Conservation (phyloP, 441 rosid species). For the Populus hybrid region DNA sequence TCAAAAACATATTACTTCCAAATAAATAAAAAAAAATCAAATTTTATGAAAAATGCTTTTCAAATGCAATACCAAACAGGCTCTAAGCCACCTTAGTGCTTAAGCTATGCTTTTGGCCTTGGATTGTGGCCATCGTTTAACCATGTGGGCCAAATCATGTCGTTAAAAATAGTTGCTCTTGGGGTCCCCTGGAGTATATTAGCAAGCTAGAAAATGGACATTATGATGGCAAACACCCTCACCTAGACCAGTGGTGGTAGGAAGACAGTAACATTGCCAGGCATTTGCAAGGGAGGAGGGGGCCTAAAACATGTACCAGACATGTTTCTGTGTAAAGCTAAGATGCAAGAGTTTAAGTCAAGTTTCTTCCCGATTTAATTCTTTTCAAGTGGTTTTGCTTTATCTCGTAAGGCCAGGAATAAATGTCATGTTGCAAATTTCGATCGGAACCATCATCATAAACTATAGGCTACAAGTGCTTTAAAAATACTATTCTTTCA, state of each 20-base stretch:
- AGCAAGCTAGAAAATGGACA: neutral
- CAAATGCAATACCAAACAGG: too few species aligned
- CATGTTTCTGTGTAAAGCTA: slow-evolving; percentile 19
- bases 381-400: neutral
- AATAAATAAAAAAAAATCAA: too few species aligned
- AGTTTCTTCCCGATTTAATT: neutral
- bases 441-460: slow-evolving; percentile 1
- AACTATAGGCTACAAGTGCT: neutral
- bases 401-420: neutral
- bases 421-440: neutral
- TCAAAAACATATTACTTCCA: too few species aligned
- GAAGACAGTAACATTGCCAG: neutral
- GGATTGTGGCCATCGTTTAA: neutral
- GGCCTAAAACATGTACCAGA: slow-evolving; percentile 25
- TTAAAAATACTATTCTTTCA: neutral
- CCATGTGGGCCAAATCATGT: slow-evolving; percentile 13
- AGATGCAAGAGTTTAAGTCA: neutral
- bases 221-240: neutral
- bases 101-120: slow-evolving; percentile 11
- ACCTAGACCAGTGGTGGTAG: neutral
- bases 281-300: neutral
- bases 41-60: too few species aligned
- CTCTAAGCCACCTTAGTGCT: slow-evolving; percentile 15
- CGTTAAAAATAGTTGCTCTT: slow-evolving; percentile 8
- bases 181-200: slow-evolving; percentile 12